phyloP scores from a whole-genome alignment of 257 asterid species.

The Fraxinus cuspidata region DNA sequence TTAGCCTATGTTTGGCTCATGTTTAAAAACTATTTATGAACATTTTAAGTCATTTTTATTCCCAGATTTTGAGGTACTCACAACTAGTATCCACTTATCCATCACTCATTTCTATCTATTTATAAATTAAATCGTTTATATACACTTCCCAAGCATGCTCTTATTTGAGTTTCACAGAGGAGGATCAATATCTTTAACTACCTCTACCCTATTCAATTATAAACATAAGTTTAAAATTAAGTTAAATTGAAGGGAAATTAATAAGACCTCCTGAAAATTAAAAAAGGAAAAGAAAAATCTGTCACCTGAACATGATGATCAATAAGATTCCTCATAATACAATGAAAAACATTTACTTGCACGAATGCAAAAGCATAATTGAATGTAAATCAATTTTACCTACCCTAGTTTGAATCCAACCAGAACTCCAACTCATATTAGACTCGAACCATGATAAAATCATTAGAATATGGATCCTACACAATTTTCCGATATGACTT shows the following conservation, averaged over 20 bases:
- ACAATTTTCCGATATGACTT: too few species aligned
- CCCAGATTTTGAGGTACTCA: too few species aligned
- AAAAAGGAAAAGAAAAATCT: too few species aligned
- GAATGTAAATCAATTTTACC: background rate
- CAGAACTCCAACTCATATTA: background rate
- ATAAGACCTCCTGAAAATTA: background rate
- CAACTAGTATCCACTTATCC: too few species aligned
- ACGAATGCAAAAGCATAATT: background rate
- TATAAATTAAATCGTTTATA: too few species aligned
- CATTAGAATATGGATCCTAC: too few species aligned
- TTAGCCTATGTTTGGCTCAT: background rate
- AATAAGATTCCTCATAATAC: background rate
- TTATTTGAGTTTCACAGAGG: too few species aligned
- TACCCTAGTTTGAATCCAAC: background rate
- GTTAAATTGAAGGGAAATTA: background rate
- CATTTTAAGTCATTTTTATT: too few species aligned
- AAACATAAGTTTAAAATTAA: background rate
- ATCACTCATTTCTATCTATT: too few species aligned
- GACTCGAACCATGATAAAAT: background rate
- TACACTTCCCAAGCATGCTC: too few species aligned
- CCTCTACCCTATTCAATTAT: background rate
- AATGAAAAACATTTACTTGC: background rate
- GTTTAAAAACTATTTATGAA: too few species aligned
- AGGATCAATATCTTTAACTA: background rate
- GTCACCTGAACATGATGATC: background rate